Conservation (phyloP, 2,329 filamentous ascomycete species). For the Colletotrichum sp. region DNA sequence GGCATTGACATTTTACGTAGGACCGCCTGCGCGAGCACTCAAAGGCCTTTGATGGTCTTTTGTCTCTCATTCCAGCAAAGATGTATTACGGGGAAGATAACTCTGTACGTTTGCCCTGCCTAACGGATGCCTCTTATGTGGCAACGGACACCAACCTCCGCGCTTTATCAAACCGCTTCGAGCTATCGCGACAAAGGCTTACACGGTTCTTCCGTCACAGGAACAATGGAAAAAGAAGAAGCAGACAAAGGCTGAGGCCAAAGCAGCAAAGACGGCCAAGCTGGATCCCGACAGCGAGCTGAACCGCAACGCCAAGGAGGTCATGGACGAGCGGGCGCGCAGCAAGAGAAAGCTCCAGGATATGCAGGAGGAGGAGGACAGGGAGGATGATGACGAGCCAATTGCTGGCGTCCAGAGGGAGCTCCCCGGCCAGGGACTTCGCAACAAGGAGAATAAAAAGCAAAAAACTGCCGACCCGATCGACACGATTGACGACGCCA, state of each 20-base stretch:
- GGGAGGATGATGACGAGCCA: slow-evolving; percentile 47
- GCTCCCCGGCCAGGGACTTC: slow-evolving; percentile 69
- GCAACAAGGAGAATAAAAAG: slow-evolving; percentile 59
- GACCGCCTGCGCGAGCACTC: slow-evolving; percentile 46
- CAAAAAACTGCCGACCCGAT: slow-evolving; percentile 42
- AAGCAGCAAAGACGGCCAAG: slow-evolving; percentile 84
- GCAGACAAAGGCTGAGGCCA: slow-evolving; percentile 89
- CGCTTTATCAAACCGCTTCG: background rate
- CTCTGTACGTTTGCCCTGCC: slow-evolving; percentile 64
- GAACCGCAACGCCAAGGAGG: slow-evolving; percentile 86
- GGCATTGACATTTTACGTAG: slow-evolving; percentile 17
- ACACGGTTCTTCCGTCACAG: slow-evolving; percentile 47
- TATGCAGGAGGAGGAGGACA: slow-evolving; percentile 53
- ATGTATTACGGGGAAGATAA: slow-evolving; percentile 89
- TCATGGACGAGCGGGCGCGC: slow-evolving; percentile 78
- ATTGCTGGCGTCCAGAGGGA: slow-evolving; percentile 63
- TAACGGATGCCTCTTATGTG: background rate
- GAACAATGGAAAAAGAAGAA: slow-evolving; percentile 96
- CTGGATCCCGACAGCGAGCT: slow-evolving; percentile 85
- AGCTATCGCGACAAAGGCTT: background rate
- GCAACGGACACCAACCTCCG: background rate
- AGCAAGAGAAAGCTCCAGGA: slow-evolving; percentile 84
- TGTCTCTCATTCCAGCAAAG: slow-evolving; percentile 89
- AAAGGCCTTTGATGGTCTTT: slow-evolving; percentile 83
- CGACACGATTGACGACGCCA: slow-evolving; percentile 18